Evolutionary conservation across 1,139 yeast species (phyloP), one percentile per base, ranked within the genome.

Genomic region (Candida tropicalis): DNA sequence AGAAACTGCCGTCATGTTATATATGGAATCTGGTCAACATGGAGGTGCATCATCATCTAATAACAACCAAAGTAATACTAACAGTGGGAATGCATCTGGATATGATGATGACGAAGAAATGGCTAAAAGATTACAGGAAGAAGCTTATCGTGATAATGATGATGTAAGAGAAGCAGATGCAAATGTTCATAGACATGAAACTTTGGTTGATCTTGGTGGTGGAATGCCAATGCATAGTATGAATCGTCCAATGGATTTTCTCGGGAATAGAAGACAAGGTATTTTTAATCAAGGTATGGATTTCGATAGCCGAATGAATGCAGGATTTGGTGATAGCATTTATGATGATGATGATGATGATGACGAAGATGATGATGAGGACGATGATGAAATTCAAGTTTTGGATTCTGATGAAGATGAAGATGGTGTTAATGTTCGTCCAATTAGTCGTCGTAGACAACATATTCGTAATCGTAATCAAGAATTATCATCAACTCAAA

Each of bases 1-100:
- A 37, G 97, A 91, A 49, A 79, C 82, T 23, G 99, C 99, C 0
- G 88, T 95, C 6, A 81, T 91, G 9, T 68, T 95, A 39, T 95
- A 70, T 64, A 83, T 87, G 70, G 99, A 95, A 59, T 70, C 54
- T 48, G 68, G 53, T 60, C 68, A 59, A 47, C 68, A 57, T 49
- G 59, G 57, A 13, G 45, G 53, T 18, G 50, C 53, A 22, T 37
- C 45, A 5, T 27, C 48, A 3, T 39, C 49, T 36, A 28, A 31
- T 10, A 23, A 38, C 9, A 13, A 24, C 29, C 28, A 20, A 13
- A 20, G 25, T 13, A 32, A 43, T 33, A 34, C 46, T 25, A 40
- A 36, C 24, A 38, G 39, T 6, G 33, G 24, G 15, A 20, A 12
- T 5, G 35, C 22, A n/a, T 10, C 23, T 23, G 11, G 20, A 8